Evolutionary conservation across 1,139 yeast genomes (phyloP).

Genomic region (Oligophagozyma castellii): DNA sequence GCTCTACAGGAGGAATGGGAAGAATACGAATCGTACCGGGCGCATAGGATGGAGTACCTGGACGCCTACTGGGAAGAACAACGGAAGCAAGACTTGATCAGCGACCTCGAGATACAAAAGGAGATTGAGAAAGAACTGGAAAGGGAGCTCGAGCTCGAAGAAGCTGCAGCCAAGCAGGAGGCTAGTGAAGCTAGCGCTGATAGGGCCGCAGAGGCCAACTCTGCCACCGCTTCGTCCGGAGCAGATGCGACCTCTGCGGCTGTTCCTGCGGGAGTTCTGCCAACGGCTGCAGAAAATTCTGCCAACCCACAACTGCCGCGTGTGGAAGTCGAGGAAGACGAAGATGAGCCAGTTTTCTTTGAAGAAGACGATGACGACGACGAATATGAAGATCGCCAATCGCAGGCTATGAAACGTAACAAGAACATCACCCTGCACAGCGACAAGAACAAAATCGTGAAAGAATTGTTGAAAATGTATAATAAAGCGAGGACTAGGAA

Average conservation of each 20-base stretch:
- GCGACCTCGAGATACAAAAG: slow-evolving; percentile 4
- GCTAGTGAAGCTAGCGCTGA: background rate
- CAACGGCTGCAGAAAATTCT: slow-evolving; percentile 5
- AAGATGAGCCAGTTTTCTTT: slow-evolving; percentile 6
- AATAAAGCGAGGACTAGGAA: slow-evolving; percentile 19
- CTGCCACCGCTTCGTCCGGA: background rate
- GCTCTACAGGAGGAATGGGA: slow-evolving; percentile 11
- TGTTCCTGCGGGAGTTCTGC: slow-evolving; percentile 6
- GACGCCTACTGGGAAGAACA: too few species aligned
- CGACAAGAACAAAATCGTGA: slow-evolving; percentile 16
- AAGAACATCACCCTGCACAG: slow-evolving; percentile 14
- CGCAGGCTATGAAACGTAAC: slow-evolving; percentile 2
- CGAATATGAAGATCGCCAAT: slow-evolving; percentile 16
- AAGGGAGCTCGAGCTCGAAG: slow-evolving; percentile 6
- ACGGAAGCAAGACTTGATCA: slow-evolving; percentile 3
- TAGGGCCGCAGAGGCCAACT: background rate
- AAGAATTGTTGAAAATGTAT: slow-evolving; percentile 20
- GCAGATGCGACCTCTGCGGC: background rate
- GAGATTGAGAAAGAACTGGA: slow-evolving; percentile 3
- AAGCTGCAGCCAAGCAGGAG: background rate
- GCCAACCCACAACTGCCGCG: slow-evolving; percentile 6
- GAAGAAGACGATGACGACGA: slow-evolving; percentile 14
- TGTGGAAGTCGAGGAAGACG: slow-evolving; percentile 9
- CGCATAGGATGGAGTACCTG: slow-evolving; percentile 5
- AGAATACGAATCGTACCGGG: slow-evolving; percentile 10